Evolutionary conservation across 129 eudicot species (phyloP).

Genomic region (Escallonia rubra): DNA sequence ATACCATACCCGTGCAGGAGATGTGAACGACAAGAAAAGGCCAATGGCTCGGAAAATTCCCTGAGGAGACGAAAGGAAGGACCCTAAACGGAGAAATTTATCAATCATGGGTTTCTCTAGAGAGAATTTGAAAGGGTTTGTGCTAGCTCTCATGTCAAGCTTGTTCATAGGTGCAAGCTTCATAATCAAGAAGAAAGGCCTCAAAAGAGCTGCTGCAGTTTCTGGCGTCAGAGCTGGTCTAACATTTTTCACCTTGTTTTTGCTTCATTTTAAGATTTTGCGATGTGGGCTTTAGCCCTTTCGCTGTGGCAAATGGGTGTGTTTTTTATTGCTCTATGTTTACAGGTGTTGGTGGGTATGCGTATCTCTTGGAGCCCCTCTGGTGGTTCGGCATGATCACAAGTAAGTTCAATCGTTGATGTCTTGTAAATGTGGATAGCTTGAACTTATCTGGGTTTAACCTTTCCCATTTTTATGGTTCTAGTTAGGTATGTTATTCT

Average conservation of each 20-base stretch:
- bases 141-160: slow-evolving; percentile 43
- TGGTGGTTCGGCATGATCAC: slow-evolving; percentile 60
- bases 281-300: slow-evolving; percentile 1
- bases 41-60: not conserved
- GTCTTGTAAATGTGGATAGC: no score
- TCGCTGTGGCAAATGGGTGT: not conserved
- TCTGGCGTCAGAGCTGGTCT: slow-evolving; percentile 57
- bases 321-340: not conserved
- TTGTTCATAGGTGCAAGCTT: slow-evolving; percentile 51
- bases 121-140: slow-evolving; percentile 42
- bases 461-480: not conserved
- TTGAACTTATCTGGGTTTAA: not conserved
- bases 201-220: slow-evolving; percentile 45
- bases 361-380: slow-evolving; percentile 54
- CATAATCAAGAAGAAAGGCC: slow-evolving; percentile 58
- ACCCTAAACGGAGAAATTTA: not conserved
- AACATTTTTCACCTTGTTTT: not conserved
- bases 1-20: no score
- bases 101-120: slow-evolving; percentile 33
- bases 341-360: slow-evolving; percentile 50
- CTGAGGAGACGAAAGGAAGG: slow-evolving; percentile 4
- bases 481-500: not conserved
- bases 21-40: no score
- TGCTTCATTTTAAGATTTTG: slow-evolving; percentile 1
- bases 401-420: slow-evolving; percentile 20